phyloP scores from a whole-genome alignment of 75 land plant genomes.

The Larix kaempferi region DNA sequence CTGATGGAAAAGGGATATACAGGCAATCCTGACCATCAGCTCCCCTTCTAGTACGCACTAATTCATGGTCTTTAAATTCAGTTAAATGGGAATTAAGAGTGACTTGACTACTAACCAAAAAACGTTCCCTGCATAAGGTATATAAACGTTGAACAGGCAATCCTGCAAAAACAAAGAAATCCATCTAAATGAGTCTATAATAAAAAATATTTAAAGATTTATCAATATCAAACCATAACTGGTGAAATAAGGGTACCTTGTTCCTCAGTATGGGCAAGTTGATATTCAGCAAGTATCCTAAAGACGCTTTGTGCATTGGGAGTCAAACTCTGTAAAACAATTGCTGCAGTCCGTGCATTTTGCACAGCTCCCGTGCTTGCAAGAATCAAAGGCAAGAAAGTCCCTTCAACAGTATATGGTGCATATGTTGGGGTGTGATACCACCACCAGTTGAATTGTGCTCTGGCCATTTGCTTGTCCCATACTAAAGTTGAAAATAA shows the following conservation, averaged over 20 bases:
- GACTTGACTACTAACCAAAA: conserved; percentile 89
- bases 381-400: conserved; percentile 75
- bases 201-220: not conserved
- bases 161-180: conserved; percentile 42
- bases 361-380: conserved; percentile 52
- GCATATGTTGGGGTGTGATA: conserved; percentile 94
- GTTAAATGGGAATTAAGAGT: conserved; percentile 95
- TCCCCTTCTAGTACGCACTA: conserved; percentile 77
- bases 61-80: conserved; percentile 96
- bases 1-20: conserved; percentile 78
- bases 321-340: conserved; percentile 94
- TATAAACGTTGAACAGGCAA: conserved; percentile 72
- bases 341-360: conserved; percentile 77
- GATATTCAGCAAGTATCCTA: conserved; percentile 78
- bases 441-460: conserved; percentile 99
- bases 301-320: conserved; percentile 99
- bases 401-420: conserved; percentile 84
- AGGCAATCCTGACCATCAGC: conserved; percentile 95
- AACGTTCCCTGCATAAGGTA: conserved; percentile 75
- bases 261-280: conserved; percentile 82
- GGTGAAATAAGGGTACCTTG: conserved; percentile 51
- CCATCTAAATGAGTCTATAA: conserved; percentile 1
- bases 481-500: conserved; percentile 52
- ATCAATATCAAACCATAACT: not conserved
- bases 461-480: conserved; percentile 98